phyloP scores from a whole-genome alignment of 2,329 filamentous ascomycete species.

The Endoconidiophora polonica region DNA sequence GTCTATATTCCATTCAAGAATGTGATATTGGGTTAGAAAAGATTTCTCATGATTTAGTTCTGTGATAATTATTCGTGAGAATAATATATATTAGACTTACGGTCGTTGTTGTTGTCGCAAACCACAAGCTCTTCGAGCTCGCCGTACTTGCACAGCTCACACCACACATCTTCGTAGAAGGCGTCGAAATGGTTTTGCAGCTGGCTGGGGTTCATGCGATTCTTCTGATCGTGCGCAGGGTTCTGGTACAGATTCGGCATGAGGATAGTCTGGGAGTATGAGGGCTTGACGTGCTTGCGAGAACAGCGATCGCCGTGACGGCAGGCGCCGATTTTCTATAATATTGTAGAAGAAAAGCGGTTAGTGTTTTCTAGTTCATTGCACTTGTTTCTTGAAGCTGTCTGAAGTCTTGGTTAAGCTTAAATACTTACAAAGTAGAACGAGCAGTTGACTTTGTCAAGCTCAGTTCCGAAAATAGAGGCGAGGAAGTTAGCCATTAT shows the following conservation, averaged over 20 bases:
- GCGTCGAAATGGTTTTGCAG: constrained; percentile 99
- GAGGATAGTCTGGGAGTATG: constrained; percentile 92
- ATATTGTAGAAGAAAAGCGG: constrained; percentile 6
- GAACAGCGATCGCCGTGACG: constrained; percentile 96
- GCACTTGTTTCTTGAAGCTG: not conserved
- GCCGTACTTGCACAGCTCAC: constrained; percentile 97
- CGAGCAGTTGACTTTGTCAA: constrained; percentile 98
- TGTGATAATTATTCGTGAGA: constrained; percentile 12
- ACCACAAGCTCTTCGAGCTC: constrained; percentile 96
- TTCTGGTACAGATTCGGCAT: constrained; percentile 99
- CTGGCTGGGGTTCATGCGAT: constrained; percentile 89
- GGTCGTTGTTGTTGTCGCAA: constrained; percentile 99
- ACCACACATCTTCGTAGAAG: constrained; percentile 99
- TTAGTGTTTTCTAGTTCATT: constrained; percentile 1
- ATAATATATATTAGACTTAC: constrained; percentile 29
- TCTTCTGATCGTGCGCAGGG: constrained; percentile 89
- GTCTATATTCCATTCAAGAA: constrained; percentile 31
- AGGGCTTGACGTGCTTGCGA: constrained; percentile 97
- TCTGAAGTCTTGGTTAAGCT: not conserved
- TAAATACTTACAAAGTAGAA: constrained; percentile 55
- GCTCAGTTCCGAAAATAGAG: constrained; percentile 98
- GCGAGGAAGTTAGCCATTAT: constrained; percentile 94
- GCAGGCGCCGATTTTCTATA: constrained; percentile 96
- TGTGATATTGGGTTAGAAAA: constrained; percentile 15
- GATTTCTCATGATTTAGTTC: not conserved